Base-by-base conservation (phyloP, 345 rosid genomes). In the Zanthoxylum bungeanum region DNA sequence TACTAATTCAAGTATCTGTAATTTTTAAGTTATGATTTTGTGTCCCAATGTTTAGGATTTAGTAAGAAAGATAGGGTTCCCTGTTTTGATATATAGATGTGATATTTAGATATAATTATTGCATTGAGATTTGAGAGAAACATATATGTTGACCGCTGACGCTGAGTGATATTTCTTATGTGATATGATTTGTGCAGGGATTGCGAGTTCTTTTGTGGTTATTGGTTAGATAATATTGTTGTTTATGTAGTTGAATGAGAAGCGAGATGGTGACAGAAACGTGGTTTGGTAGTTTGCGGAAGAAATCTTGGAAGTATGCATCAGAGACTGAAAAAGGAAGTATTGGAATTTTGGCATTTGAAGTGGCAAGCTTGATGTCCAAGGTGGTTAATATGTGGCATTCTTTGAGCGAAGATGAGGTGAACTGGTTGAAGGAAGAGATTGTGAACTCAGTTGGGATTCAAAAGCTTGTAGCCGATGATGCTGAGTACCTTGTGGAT, bases 271-370 rank as follows among this genome's bases (percentile, higher is more conserved):
- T 76, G 57, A 60, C 46, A 19, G 86, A 89, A 36, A 81, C 87
- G 3, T 86, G 92, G 90, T 78, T 89, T 60, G 79, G 84, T 57
- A 76, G 65, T 75, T 71, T 81, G 51, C 61, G 85, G 84, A 55
- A 79, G 84, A 76, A 56, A 30, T 69, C 87, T 0, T 22, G 84
- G 82, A 85, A 82, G 49, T 77, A 69, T 52, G 52, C 71, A 9
- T 55, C 75, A 0, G 88, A 81, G 70, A 64, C 76, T 9, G 81
- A 74, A 6, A 84, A 83, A 79, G 85, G 73, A 50, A 76, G 36
- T 9, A 74, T 86, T 42, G 95, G 90, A 53, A 81, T 87, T 47
- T 73, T 89, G 76, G 86, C 95, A 33, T 87, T 75, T 73, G 91
- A 87, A 75, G 86, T 87, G 55, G 82, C 83, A 17, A 63, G 83